Evolutionary conservation across 192 early-diverging fungal species (phyloP), one percentile per base, ranked within the genome.

Genomic region (Podila epigama): DNA sequence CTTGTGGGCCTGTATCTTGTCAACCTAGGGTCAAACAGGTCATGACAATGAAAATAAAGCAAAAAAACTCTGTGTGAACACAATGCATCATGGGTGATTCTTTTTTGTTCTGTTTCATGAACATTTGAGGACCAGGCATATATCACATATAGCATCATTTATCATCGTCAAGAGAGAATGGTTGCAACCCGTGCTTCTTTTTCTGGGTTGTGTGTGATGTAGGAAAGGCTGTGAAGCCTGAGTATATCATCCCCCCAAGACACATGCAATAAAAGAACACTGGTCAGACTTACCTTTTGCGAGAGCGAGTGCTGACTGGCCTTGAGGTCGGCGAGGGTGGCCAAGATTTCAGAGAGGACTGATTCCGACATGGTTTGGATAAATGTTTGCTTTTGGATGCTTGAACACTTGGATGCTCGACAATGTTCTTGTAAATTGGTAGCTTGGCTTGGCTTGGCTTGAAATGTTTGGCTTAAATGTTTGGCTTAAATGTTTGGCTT

Each of bases 281-380:
- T 3, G 31, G 3, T 54, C 22, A 5, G 56, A 13, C 22, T 48
- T 77, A 77, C 73, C 73, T 77, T 77, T 37, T 77, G 60, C 31
- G 73, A 37, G 10, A 77, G 60, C 4, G 64, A 13, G 48, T 77
- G 65, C 48, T 77, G 73, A 4, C 44, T 68, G 29, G 55, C 44
- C 52, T 68, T 68, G 60, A 77, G 56, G 39, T 63, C 73, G 6
- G 48, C 66, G 27, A 77, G 65, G 29, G 60, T 59, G 34, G 25
- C 40, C 35, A 77, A 61, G 32, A 77, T 77, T 55, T 77, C 65
- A 36, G 73, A 58, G 34, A 77, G 73, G 3, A 68, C 41, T 51
- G 65, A 29, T 60, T 77, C 73, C 15, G 73, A 77, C 73, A 77
- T 77, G 52, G 32, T 55, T 18, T 13, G 18, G 1, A 6, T 36